Base-by-base conservation (phyloP, 164 flowering plant species). In the Umbilicus rupestris region DNA sequence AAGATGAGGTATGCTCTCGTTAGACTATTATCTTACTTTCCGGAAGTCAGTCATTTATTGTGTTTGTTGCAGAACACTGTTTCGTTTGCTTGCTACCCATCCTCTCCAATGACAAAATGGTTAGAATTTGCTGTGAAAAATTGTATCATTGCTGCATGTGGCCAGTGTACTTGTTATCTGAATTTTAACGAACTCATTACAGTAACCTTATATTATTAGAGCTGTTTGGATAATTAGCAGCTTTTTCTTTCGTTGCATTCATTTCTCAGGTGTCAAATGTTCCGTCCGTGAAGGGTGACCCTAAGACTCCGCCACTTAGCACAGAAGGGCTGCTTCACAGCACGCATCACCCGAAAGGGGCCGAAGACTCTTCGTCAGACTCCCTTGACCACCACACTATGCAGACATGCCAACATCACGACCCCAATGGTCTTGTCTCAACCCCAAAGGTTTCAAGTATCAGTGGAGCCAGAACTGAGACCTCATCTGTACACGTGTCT, bases 381-480 rank as follows among this genome's bases (percentile, higher is more conserved):
- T 87, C 97, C 39, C 82, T 84, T 26, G 96, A 89, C 20, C 96
- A 84, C 62, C 96, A 83, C 24, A 72, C 87, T 2, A 71, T 70
- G 72, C 86, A 81, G 44, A 73, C 82, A n/a, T 78, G 72, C 7
- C 79, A 76, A 20, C 71, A 69, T 72, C 65, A 73, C 30, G 96
- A 88, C 35, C 76, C 90, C 9, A 69, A 70, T 64, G 88, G 82
- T 31, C 81, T 79, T 26, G 75, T 81, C 45, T 83, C 97, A 46
- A 87, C 96, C 7, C 97, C 95, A 50, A 94, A 89, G 66, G 85
- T 85, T 62, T 91, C 97, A 15, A 87, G 83, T 79, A 87, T 84
- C 29, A 85, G 93, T 67, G 92, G 85, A 5, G 77, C 87, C 12
- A 89, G 85, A 73, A 85, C 92, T 5, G 97, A 89, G 74, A 80